Percentiles rank a stretch among this genome's conserved stretches.
phyloP scores from a whole-genome alignment of 2,329 filamentous ascomycete genomes.

The Clathrospora elynae region DNA sequence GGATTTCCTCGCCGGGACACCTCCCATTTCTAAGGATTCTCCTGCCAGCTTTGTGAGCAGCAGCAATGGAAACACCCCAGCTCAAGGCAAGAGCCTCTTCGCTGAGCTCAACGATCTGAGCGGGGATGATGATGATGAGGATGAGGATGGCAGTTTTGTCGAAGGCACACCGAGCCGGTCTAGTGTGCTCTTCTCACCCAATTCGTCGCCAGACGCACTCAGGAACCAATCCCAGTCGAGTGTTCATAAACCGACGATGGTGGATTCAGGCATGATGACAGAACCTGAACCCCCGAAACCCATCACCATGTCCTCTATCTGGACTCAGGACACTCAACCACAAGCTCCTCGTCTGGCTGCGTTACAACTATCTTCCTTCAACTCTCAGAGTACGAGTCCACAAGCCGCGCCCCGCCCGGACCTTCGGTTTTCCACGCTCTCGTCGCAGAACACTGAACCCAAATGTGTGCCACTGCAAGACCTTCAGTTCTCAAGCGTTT shows the following conservation, averaged over 20 bases:
- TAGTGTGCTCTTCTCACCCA: conserved; percentile 37
- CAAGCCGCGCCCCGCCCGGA: conserved; percentile 19
- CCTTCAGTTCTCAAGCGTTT: conserved; percentile 35
- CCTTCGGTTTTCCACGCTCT: conserved; percentile 31
- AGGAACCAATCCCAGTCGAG: conserved; percentile 27
- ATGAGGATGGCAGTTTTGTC: conserved; percentile 56
- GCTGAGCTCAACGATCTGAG: conserved; percentile 85
- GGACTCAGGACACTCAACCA: conserved; percentile 36
- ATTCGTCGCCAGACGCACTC: conserved; percentile 40
- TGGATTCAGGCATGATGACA: conserved; percentile 67
- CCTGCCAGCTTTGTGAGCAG: conserved; percentile 57
- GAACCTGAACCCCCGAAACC: conserved; percentile 59
- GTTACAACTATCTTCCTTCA: conserved; percentile 35
- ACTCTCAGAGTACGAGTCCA: conserved; percentile 35
- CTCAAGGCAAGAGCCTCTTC: conserved; percentile 77
- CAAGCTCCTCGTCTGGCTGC: conserved; percentile 22
- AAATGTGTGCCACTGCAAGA: conserved; percentile 19
- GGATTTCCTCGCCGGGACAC: conserved; percentile 64
- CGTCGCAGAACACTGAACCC: conserved; percentile 31
- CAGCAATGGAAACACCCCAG: conserved; percentile 53
- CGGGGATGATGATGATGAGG: conserved; percentile 71
- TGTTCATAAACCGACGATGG: conserved; percentile 53
- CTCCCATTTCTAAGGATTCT: conserved; percentile 61
- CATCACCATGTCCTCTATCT: conserved; percentile 35
- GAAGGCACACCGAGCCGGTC: conserved; percentile 46